Evolutionary conservation across 331 rosid genomes (phyloP), one percentile per base, ranked within the genome.

Genomic region (Ulmus americana): DNA sequence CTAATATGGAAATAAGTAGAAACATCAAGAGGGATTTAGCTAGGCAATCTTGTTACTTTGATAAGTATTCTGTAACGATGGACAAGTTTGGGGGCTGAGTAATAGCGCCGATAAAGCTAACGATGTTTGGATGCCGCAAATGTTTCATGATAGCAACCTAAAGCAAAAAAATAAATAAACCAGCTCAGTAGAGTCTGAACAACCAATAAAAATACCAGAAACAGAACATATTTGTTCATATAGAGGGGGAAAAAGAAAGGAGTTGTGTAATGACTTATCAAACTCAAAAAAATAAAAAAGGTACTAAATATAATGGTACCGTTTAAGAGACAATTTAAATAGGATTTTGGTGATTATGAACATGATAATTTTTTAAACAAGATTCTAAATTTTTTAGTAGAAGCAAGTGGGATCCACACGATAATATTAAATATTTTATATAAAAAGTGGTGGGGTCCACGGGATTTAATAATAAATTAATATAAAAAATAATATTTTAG

Each of bases 81-180:
- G 97, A 91, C 68, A 91, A 76, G 76, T 91, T 88, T 45, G 96
- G 97, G 60, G 89, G 97, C 70, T 84, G 85, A 35, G 90, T 88
- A 69, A 88, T 95, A 28, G 97, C 97, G 40, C 97, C 97, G 89
- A 91, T 87, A 68, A 84, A 86, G 64, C 90, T 82, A 70, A 91
- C 96, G 38, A 91, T 91, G 55, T 91, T 91, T 42, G 97, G 95
- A 86, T 91, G 96, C 70, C 88, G 87, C 71, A 91, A 63, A 38
- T 78, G 84, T 75, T 88, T 91, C 97, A 91, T 88, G 70, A 91
- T 86, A 45, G 96, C 79, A 78, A 91, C 96, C 97, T 91, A 77
- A 64, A 79, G 22, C 22, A 75, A 42, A 39, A 35, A 42, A 42
- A 7, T 2, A 28, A 28, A 28, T 28, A 28, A 28, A 28, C 35